Evolutionary conservation across 768 basidiomycete genomes (phyloP).

Genomic region (Clitopilus hobsonii): DNA sequence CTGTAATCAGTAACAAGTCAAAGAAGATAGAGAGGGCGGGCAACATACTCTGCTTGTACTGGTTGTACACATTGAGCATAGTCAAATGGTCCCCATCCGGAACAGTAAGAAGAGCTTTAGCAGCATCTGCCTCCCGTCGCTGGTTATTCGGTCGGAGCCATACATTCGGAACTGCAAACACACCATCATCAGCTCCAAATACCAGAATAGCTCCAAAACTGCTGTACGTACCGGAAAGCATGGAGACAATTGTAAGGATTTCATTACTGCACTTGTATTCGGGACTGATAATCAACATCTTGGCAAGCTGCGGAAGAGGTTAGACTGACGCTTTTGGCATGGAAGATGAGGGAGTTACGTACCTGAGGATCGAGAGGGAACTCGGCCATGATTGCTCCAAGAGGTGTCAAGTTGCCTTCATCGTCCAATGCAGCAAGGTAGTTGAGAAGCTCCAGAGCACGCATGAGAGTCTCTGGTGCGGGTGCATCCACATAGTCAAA

Average conservation of each 20-base stretch:
- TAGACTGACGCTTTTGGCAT: not conserved
- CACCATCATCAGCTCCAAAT: not conserved
- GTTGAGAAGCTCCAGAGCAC: conserved; percentile 90
- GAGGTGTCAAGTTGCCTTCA: conserved; percentile 82
- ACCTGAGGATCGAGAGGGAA: conserved; percentile 99
- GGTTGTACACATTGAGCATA: conserved; percentile 92
- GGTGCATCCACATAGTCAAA: conserved; percentile 94
- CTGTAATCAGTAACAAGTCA: not conserved
- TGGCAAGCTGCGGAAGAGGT: conserved; percentile 63
- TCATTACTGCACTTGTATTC: conserved; percentile 97
- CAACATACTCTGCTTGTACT: conserved; percentile 74
- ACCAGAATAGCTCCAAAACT: not conserved
- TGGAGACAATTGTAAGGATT: conserved; percentile 90
- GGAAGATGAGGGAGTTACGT: not conserved
- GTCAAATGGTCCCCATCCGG: conserved; percentile 98
- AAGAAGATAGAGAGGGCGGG: no score
- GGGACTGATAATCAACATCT: conserved; percentile 90
- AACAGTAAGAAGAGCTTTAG: conserved; percentile 82
- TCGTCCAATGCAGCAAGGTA: conserved; percentile 91
- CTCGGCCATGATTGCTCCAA: conserved; percentile 93
- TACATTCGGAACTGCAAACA: conserved; percentile 74
- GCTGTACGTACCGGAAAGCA: conserved; percentile 80
- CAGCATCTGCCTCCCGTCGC: conserved; percentile 87
- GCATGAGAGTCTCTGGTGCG: conserved; percentile 95
- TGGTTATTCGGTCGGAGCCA: conserved; percentile 89